A percentile compares a stretch with the other conserved stretches of the same genome.
Conservation (phyloP, 108 stramenopile genomes). For the Cyclostephanos tholiformis region DNA sequence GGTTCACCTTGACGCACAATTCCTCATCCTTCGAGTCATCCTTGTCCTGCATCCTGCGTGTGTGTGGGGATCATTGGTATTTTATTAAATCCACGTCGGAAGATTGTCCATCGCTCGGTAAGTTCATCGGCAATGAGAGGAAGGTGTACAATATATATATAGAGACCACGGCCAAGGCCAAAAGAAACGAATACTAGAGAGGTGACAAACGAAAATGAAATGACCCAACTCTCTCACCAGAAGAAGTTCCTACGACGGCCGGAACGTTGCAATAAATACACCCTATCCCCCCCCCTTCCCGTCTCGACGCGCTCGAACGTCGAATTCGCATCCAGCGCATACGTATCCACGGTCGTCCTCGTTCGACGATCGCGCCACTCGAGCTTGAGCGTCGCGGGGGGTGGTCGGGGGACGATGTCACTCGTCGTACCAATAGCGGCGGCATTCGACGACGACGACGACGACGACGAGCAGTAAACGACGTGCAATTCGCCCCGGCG, state of each 20-base stretch:
- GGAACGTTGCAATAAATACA: conserved; percentile 47
- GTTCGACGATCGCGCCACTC: conserved; percentile 86
- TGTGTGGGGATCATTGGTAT: too few species aligned
- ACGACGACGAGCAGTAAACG: conserved; percentile 37
- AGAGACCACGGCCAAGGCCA: too few species aligned
- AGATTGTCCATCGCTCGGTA: too few species aligned
- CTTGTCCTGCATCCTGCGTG: conserved; percentile 75
- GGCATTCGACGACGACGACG: neutral
- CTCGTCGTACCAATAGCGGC: conserved; percentile 11
- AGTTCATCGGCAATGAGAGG: too few species aligned
- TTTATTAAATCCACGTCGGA: too few species aligned
- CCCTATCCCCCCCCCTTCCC: conserved; percentile 51
- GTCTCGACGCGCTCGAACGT: conserved; percentile 61
- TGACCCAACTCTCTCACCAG: conserved; percentile 36
- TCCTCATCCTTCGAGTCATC: conserved; percentile 62
- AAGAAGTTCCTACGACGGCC: conserved; percentile 51
- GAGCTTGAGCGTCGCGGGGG: conserved; percentile 33
- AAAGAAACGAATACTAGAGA: too few species aligned
- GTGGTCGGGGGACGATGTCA: conserved; percentile 7
- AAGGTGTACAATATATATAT: too few species aligned
- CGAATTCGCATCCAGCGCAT: conserved; percentile 34
- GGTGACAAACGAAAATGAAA: too few species aligned
- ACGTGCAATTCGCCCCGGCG: conserved; percentile 74
- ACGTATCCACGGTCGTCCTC: conserved; percentile 57
- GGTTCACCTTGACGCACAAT: conserved; percentile 64